Evolutionary conservation across 768 basidiomycete genomes (phyloP).

Genomic region (Phylloporus sp.): DNA sequence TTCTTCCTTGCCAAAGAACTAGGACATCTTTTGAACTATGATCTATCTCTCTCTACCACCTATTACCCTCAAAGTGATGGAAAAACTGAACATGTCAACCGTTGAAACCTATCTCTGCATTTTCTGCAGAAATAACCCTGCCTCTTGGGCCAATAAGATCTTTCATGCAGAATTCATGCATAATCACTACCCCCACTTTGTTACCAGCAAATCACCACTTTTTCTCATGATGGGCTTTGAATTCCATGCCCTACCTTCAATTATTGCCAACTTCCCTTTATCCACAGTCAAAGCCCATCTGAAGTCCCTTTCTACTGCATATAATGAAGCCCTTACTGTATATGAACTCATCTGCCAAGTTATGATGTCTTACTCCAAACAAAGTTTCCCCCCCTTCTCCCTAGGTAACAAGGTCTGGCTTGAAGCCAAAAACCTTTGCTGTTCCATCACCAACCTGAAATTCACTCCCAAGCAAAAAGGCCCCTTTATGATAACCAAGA

Average conservation of each 20-base stretch:
- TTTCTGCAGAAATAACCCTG: too few species aligned
- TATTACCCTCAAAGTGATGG: neutral
- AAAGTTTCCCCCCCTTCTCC: too few species aligned
- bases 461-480: neutral
- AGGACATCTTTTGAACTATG: neutral
- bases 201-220: neutral
- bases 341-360: too few species aligned
- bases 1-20: neutral
- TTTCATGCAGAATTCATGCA: too few species aligned
- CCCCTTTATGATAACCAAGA: neutral
- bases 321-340: too few species aligned
- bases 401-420: too few species aligned
- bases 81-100: neutral
- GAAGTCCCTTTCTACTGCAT: too few species aligned
- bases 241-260: neutral
- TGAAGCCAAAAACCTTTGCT: too few species aligned
- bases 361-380: too few species aligned
- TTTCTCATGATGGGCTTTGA: neutral
- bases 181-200: too few species aligned
- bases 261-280: neutral
- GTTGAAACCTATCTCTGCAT: too few species aligned
- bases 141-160: too few species aligned
- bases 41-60: neutral
- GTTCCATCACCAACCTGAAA: neutral
- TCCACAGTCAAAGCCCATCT: neutral